Conservation (phyloP, 768 basidiomycete species). For the Crucibulum laeve region DNA sequence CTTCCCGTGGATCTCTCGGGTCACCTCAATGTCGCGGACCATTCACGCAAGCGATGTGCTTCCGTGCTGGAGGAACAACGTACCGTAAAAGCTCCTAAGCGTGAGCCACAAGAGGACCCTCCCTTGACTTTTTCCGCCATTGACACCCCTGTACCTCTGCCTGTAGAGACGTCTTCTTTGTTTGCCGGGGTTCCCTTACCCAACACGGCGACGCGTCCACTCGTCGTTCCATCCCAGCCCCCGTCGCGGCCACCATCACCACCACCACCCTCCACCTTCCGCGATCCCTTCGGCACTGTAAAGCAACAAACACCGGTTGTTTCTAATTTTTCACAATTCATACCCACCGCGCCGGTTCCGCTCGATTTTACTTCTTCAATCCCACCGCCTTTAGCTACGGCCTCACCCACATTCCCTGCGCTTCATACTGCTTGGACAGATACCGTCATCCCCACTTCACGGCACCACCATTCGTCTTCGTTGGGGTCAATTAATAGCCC, state of each 20-base stretch:
- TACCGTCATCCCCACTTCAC: conserved; percentile 24
- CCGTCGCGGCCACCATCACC: conserved; percentile 26
- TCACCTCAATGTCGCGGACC: conserved; percentile 27
- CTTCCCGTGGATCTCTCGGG: conserved; percentile 19
- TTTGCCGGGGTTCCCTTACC: conserved; percentile 7
- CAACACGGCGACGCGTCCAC: conserved; percentile 8
- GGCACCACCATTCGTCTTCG: conserved; percentile 40
- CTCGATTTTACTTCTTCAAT: conserved; percentile 15
- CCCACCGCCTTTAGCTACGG: conserved; percentile 11
- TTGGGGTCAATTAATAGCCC: conserved; percentile 27
- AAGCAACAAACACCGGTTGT: conserved; percentile 16
- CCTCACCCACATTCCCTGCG: conserved; percentile 21
- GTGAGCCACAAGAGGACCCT: conserved; percentile 42
- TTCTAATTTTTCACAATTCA: conserved; percentile 17
- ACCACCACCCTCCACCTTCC: conserved; percentile 23
- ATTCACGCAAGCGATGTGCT: conserved; percentile 38
- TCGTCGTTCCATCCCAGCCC: conserved; percentile 30
- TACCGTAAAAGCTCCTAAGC: conserved; percentile 39
- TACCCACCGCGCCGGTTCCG: conserved; percentile 11
- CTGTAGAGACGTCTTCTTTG: conserved; percentile 12
- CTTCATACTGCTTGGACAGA: conserved; percentile 37
- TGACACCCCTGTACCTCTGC: conserved; percentile 13
- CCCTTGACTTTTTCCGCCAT: conserved; percentile 22
- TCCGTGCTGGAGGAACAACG: conserved; percentile 39
- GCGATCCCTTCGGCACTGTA: conserved; percentile 21